Conservation (phyloP, 1,139 yeast species). For the Hyphopichia khmerensis region DNA sequence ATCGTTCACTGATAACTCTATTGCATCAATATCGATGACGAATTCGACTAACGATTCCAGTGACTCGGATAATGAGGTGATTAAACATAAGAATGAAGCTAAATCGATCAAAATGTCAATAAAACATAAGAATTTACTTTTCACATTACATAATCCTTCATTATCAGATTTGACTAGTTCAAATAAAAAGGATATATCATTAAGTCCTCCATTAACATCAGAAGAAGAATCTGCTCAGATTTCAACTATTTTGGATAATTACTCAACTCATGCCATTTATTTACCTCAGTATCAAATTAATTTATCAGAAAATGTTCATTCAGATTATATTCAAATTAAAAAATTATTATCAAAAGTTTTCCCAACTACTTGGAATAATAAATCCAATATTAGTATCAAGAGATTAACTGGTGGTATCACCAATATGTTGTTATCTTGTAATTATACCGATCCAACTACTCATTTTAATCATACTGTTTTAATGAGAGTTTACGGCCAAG, state of each 20-base stretch:
- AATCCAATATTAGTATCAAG: constrained; percentile 24
- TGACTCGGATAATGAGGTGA: not conserved
- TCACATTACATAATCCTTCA: constrained; percentile 45
- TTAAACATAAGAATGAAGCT: not conserved
- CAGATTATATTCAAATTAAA: constrained; percentile 32
- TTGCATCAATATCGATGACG: not conserved
- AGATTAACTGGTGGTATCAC: constrained; percentile 78
- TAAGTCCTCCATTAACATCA: not conserved
- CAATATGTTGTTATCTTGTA: constrained; percentile 63
- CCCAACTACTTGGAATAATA: constrained; percentile 29
- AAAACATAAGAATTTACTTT: constrained; percentile 37
- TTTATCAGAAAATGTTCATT: constrained; percentile 28
- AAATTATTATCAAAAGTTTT: constrained; percentile 34
- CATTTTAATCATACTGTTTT: constrained; percentile 41
- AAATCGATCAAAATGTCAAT: constrained; percentile 23
- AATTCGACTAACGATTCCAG: not conserved
- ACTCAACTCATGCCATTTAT: constrained; percentile 37
- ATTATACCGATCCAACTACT: constrained; percentile 17
- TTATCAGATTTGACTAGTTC: constrained; percentile 40
- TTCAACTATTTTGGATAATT: constrained; percentile 23
- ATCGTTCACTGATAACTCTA: constrained; percentile 15
- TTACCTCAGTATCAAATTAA: constrained; percentile 39
- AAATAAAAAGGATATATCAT: not conserved
- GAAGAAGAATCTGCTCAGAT: constrained; percentile 9
- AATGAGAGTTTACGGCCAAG: constrained; percentile 74